phyloP scores from a whole-genome alignment of 2,329 filamentous ascomycete species.

The Madurella fahalii region DNA sequence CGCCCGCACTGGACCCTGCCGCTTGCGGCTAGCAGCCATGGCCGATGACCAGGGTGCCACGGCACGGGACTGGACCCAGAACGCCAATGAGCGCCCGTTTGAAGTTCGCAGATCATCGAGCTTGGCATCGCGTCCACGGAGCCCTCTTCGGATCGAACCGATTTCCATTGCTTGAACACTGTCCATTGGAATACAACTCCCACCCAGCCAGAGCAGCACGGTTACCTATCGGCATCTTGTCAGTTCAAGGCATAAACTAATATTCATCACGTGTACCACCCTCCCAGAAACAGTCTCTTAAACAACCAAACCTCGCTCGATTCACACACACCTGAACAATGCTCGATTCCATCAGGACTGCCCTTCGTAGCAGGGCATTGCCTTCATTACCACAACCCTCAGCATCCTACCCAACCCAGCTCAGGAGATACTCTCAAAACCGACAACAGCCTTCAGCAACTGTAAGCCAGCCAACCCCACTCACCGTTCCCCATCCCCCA shows the following conservation, averaged over 20 bases:
- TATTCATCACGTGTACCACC: not conserved
- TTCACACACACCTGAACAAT: not conserved
- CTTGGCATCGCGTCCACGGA: not conserved
- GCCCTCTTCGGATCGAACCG: not conserved
- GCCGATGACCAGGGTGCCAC: conserved; percentile 14
- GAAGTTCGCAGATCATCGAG: not conserved
- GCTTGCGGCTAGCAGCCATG: conserved; percentile 7
- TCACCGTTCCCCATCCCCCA: not conserved
- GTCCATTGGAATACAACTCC: not conserved
- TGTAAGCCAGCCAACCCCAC: not conserved
- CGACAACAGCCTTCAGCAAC: conserved; percentile 13
- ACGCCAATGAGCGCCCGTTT: not conserved
- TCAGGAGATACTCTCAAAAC: conserved; percentile 15
- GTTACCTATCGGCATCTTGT: not conserved
- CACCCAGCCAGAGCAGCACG: not conserved
- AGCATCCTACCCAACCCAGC: not conserved
- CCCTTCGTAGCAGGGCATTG: conserved; percentile 8
- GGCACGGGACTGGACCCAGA: not conserved
- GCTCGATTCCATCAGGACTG: not conserved
- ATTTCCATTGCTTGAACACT: not conserved
- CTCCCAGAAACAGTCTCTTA: not conserved
- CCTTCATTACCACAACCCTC: not conserved
- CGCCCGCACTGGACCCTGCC: conserved; percentile 7
- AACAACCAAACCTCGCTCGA: not conserved
- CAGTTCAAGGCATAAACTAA: not conserved